Percentiles rank a stretch among this genome's conserved stretches.
These are phyloP conservation scores for Psilocybe subaeruginosa DNA, from an alignment of 768 basidiomycete species.

Conservation along the genomic window DNA sequence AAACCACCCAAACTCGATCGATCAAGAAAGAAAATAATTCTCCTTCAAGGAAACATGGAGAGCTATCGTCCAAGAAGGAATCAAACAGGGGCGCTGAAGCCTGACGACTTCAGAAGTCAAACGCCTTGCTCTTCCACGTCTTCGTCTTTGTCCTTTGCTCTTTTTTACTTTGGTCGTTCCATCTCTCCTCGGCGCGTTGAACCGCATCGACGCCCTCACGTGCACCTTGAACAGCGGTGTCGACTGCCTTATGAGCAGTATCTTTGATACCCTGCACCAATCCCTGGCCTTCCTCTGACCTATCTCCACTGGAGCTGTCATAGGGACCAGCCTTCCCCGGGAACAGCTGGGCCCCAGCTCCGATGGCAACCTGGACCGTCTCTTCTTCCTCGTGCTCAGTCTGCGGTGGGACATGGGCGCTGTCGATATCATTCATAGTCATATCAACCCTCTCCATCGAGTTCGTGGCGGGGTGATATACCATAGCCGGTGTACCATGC, in stretches of 20 bases:
- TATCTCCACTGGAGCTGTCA: slow-evolving; percentile 18
- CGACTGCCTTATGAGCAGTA: slow-evolving; percentile 18
- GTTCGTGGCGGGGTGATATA: slow-evolving; percentile 19
- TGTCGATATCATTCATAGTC: slow-evolving; percentile 10
- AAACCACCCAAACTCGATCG: neutral
- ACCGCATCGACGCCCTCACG: slow-evolving; percentile 14
- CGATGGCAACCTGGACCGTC: slow-evolving; percentile 35
- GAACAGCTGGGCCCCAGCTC: slow-evolving; percentile 38
- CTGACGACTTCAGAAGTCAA: slow-evolving; percentile 28
- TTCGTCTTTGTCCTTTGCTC: slow-evolving; percentile 19
- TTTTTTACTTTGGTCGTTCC: slow-evolving; percentile 23
- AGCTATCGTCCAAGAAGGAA: neutral
- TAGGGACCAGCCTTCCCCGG: slow-evolving; percentile 34
- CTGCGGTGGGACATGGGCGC: neutral
- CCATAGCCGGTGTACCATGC: slow-evolving; percentile 16
- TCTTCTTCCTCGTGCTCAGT: slow-evolving; percentile 20
- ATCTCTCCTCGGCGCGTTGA: slow-evolving; percentile 25
- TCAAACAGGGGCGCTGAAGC: neutral
- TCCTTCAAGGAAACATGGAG: neutral
- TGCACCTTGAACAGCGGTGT: slow-evolving; percentile 13
- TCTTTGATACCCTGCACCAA: slow-evolving; percentile 23
- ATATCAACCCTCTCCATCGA: slow-evolving; percentile 18
- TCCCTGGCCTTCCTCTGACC: slow-evolving; percentile 21
- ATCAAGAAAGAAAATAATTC: neutral
- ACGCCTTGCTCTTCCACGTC: slow-evolving; percentile 38